Percentiles rank a stretch among this genome's conserved stretches.
phyloP scores from a whole-genome alignment of 129 eudicot genomes.

The Flaveria ramosissima region DNA sequence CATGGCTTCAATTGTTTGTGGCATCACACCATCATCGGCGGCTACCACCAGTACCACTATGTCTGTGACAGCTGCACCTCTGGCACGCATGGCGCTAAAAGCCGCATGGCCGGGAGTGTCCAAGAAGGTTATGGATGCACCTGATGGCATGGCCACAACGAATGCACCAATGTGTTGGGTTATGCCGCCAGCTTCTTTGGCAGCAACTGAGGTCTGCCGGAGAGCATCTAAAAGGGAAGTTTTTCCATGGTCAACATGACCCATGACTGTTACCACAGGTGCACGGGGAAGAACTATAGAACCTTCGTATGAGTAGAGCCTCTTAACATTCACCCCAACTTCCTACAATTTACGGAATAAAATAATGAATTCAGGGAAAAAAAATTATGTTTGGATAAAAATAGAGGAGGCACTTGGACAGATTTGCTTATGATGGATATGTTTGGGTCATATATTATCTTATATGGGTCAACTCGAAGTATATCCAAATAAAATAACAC shows the following conservation, averaged over 20 bases:
- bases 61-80: slow-evolving; percentile 89
- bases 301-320: slow-evolving; percentile 65
- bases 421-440: not conserved
- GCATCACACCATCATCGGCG: slow-evolving; percentile 92
- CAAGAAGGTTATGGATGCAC: slow-evolving; percentile 77
- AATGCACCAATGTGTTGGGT: slow-evolving; percentile 92
- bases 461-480: not conserved
- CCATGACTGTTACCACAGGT: slow-evolving; percentile 96
- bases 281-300: slow-evolving; percentile 62
- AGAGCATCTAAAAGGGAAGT: slow-evolving; percentile 90
- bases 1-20: slow-evolving; percentile 89
- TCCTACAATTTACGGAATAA: slow-evolving; percentile 47
- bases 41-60: slow-evolving; percentile 93
- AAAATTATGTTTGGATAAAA: not conserved
- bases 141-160: slow-evolving; percentile 76
- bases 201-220: slow-evolving; percentile 84
- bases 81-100: slow-evolving; percentile 79
- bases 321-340: slow-evolving; percentile 68
- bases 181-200: slow-evolving; percentile 94
- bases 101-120: slow-evolving; percentile 97
- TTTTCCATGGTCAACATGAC: slow-evolving; percentile 97
- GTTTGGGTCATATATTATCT: not conserved
- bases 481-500: not conserved
- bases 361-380: not conserved
- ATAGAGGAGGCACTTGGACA: not conserved